phyloP scores from a whole-genome alignment of 768 basidiomycete species.

The Mycena metata region DNA sequence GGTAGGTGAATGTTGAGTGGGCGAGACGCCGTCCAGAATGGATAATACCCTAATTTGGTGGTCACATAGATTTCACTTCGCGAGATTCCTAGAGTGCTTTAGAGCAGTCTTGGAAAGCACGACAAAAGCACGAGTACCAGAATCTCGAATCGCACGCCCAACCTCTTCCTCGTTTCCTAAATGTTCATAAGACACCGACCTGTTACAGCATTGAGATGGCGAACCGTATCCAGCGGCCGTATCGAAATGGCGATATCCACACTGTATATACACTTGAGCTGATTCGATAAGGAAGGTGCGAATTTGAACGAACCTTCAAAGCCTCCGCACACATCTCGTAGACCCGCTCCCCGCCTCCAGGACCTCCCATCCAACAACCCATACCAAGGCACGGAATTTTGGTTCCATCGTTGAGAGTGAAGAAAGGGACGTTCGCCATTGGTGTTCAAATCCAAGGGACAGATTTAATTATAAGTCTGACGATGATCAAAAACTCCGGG shows the following conservation, averaged over 20 bases:
- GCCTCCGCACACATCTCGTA: conserved; percentile 52
- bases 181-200: neutral
- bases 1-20: neutral
- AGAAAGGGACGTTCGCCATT: conserved; percentile 35
- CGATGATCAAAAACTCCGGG: too few species aligned
- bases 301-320: conserved; percentile 45
- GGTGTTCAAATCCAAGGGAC: too few species aligned
- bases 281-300: neutral
- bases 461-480: too few species aligned
- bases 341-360: conserved; percentile 55
- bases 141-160: conserved; percentile 60
- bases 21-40: too few species aligned
- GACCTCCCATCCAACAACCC: conserved; percentile 56
- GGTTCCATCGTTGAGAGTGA: conserved; percentile 38
- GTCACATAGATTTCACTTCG: conserved; percentile 62
- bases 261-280: conserved; percentile 38
- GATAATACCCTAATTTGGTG: conserved; percentile 56
- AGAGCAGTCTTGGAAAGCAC: too few species aligned
- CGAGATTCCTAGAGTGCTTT: conserved; percentile 36
- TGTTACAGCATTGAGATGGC: too few species aligned
- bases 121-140: conserved; percentile 45
- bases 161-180: conserved; percentile 59
- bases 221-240: conserved; percentile 42
- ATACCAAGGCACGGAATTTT: conserved; percentile 43
- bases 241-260: conserved; percentile 65